phyloP scores from a whole-genome alignment of 192 early-diverging fungal species.

The Backusella tarrabulga region DNA sequence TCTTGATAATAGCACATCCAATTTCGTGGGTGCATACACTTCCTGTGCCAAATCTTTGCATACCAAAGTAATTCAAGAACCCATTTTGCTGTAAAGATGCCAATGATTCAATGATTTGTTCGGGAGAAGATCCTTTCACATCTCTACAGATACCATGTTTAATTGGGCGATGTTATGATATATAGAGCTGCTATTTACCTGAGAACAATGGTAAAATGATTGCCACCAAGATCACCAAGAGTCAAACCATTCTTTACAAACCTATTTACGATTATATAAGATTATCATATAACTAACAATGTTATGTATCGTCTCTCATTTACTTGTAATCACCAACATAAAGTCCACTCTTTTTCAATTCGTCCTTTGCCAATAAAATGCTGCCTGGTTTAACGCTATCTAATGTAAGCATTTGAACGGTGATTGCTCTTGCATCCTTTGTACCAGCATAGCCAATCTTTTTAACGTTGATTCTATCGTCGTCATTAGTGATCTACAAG shows the following conservation, averaged over 20 bases:
- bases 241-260: constrained; percentile 63
- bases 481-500: background rate
- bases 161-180: background rate
- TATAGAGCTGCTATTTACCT: constrained; percentile 41
- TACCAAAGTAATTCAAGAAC: constrained; percentile 98
- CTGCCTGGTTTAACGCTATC: constrained; percentile 55
- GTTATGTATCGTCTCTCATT: constrained; percentile 59
- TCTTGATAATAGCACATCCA: constrained; percentile 72
- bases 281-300: constrained; percentile 75
- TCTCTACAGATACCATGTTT: constrained; percentile 30
- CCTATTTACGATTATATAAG: constrained; percentile 37
- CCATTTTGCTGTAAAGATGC: constrained; percentile 67
- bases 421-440: constrained; percentile 93
- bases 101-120: constrained; percentile 55
- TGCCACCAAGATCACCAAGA: constrained; percentile 86
- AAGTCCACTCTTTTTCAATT: constrained; percentile 44
- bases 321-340: constrained; percentile 74
- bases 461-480: constrained; percentile 45
- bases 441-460: constrained; percentile 86
- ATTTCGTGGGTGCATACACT: constrained; percentile 77
- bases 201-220: constrained; percentile 86
- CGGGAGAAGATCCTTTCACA: constrained; percentile 48
- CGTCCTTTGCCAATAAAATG: constrained; percentile 53
- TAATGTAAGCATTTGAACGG: constrained; percentile 79
- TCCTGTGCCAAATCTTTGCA: constrained; percentile 96